Base-by-base conservation (phyloP, 2,329 filamentous ascomycete species). In the Apiospora pterosperma region DNA sequence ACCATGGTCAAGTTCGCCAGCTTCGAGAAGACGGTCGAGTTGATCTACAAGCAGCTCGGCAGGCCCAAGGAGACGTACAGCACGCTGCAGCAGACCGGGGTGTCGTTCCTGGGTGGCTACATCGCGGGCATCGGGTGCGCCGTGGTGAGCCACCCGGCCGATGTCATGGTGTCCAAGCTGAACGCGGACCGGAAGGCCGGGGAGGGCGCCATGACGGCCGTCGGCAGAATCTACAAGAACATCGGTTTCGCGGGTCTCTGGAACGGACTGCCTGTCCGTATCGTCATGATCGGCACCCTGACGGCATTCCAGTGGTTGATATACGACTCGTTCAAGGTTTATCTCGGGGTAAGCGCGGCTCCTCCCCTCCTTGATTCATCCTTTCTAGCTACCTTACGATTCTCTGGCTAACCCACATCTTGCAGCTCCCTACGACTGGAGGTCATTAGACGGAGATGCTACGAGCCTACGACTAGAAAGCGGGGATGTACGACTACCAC, bases 291-390 rank as follows among this genome's bases (percentile, higher is more conserved):
- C 69, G 90, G 89, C 69, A 90, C 87, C 39, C 75, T 90, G 76
- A 95, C 91, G 25, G 92, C 91, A 65, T 80, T 96, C 67, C 92
- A 96, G 81, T 96, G 92, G 92, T 91, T 95, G 89, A 94, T 93
- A 76, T 94, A 93, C 79, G 90, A 66, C 41, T 66, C 64, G 21
- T 66, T 66, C 62, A 66, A 66, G 62, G 64, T 66, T 16, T 62
- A 59, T 14, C 55, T 58, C 25, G 64, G 64, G 10, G 64, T 63
- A 61, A 65, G 64, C 61, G 8, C 23, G 34, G 5, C 11, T 11
- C 38, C 10, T 5, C 3, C 23, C 10, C 34, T 21, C 7, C 23
- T 23, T 19, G 41, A 21, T n/a, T 1, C 7, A 1, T 4, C 8
- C 11, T 8, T 23, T 3, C n/a, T n/a, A n/a, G n/a, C n/a, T n/a